Evolutionary conservation across 2,329 filamentous ascomycete species (phyloP), one percentile per base, ranked within the genome.

Genomic region (Sordariomycetes sp.): DNA sequence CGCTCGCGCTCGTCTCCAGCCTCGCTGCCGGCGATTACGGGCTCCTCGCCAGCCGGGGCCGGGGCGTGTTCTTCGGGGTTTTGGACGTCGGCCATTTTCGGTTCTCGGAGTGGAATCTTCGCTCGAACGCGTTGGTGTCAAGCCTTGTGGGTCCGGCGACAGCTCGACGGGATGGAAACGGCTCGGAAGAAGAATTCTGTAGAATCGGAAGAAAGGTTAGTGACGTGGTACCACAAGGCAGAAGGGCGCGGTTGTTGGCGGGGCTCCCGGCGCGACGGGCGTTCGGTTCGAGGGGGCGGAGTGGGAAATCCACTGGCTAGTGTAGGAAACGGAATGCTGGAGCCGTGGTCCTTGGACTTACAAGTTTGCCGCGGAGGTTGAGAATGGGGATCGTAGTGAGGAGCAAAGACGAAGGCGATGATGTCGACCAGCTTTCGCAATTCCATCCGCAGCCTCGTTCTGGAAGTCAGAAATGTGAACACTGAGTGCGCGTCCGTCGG

Each of bases 41-140:
- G 28, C 24, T 32, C 48, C 22, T 36, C 15, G 39, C 39, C 51
- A n/a, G 39, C 52, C 3, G 56, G 51, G 24, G 24, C 24, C 36
- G 56, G 35, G 39, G 39, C 52, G 7, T 51, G 51, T 24, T 57
- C 56, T 54, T 57, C 51, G 32, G 24, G 15, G 10, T 53, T 53
- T n/a, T 20, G 12, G 10, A 48, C 51, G 24, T 45, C 51, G n/a
- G 51, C 32, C 54, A 56, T 56, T 10, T 55, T 39, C 6, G 20
- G 20, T 20, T 20, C 22, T 4, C n/a, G 45, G 20, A 20, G 1
- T 50, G 20, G 45, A 10, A 8, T 50, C 13, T 22, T 50, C 6
- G 20, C 24, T 12, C 8, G 45, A 8, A 10, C 10, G 5, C n/a
- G 45, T 10, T 10, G n/a, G 45, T 5, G 45, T 24, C n/a, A n/a